Percentiles rank a stretch among this genome's conserved stretches.
These are phyloP conservation scores for Cantharellus anzutake DNA, from an alignment of 768 basidiomycete genomes.

Conservation along the genomic window DNA sequence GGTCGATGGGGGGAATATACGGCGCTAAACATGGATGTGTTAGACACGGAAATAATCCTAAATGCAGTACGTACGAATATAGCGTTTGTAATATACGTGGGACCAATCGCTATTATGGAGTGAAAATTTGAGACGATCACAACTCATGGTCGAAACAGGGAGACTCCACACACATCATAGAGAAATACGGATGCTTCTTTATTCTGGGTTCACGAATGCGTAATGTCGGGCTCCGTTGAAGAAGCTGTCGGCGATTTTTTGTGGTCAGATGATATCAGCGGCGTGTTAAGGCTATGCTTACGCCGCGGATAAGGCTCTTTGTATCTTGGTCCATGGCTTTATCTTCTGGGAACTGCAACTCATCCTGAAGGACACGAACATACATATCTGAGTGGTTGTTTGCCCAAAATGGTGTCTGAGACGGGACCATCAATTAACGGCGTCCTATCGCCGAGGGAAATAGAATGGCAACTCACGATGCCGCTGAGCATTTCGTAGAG, in stretches of 20 bases:
- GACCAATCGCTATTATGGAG: constrained; percentile 57
- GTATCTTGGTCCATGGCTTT: constrained; percentile 88
- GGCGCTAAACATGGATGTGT: constrained; percentile 35
- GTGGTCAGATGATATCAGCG: neutral
- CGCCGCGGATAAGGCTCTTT: constrained; percentile 85
- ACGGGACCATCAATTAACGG: neutral
- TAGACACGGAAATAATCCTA: constrained; percentile 8
- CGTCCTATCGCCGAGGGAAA: constrained; percentile 6
- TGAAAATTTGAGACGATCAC: constrained; percentile 8
- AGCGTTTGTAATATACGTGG: constrained; percentile 85
- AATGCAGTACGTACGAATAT: constrained; percentile 47
- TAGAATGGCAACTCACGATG: constrained; percentile 40
- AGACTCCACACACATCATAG: constrained; percentile 51
- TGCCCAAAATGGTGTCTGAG: constrained; percentile 80
- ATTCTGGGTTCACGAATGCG: constrained; percentile 86
- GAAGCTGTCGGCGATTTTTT: constrained; percentile 31
- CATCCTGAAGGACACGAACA: constrained; percentile 76
- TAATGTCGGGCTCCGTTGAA: constrained; percentile 82
- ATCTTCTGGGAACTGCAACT: constrained; percentile 77
- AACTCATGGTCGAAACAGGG: constrained; percentile 5
- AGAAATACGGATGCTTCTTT: constrained; percentile 89
- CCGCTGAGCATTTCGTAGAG: constrained; percentile 94
- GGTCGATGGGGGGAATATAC: constrained; percentile 83
- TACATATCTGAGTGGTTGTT: constrained; percentile 93
- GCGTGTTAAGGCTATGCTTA: constrained; percentile 22